Evolutionary conservation across 257 asterid species (phyloP).

Genomic region (Lycium ferocissimum): DNA sequence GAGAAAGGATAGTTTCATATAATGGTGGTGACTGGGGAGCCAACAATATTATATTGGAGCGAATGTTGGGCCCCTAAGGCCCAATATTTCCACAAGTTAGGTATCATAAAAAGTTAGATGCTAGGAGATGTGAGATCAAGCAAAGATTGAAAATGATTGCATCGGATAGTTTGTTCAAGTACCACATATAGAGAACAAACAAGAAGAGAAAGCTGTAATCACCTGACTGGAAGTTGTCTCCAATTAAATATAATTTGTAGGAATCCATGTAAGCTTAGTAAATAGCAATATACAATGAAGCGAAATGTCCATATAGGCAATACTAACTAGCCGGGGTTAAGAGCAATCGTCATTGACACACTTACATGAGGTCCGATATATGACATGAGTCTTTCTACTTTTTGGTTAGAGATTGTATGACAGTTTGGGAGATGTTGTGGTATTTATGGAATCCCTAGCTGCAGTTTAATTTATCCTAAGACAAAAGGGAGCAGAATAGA

Average conservation of each 20-base stretch:
- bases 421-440: background rate
- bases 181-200: background rate
- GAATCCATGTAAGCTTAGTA: background rate
- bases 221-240: background rate
- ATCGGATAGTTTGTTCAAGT: background rate
- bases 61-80: background rate
- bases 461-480: background rate
- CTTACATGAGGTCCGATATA: background rate
- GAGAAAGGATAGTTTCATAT: background rate
- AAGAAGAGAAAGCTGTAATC: background rate
- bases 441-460: background rate
- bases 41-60: background rate
- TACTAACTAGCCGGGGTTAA: background rate
- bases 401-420: background rate
- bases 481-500: background rate
- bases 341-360: conserved; percentile 3
- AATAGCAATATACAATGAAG: background rate
- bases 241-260: background rate
- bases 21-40: background rate
- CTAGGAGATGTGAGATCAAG: background rate
- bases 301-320: background rate
- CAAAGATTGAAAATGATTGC: background rate
- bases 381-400: conserved; percentile 7
- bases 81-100: background rate
- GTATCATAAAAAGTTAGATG: background rate